Evolutionary conservation across 1,139 yeast species (phyloP), one percentile per base, ranked within the genome.

Genomic region (Diutina siamensis): DNA sequence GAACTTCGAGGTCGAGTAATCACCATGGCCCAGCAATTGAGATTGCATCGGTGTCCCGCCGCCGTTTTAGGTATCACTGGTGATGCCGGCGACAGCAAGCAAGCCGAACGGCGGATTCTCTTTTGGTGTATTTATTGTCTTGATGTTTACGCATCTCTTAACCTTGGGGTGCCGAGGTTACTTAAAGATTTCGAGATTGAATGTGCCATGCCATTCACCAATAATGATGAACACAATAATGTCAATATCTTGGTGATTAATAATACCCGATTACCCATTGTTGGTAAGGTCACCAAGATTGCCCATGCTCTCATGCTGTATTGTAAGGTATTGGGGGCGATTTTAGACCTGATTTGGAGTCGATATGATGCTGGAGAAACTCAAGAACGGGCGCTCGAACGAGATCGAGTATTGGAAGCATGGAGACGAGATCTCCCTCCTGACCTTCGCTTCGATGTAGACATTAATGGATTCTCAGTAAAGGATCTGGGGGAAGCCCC

Each of bases 1-100:
- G 83, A 81, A 48, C 68, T 83, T 42, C 70, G 95, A 50, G 89
- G 92, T 41, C 68, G 82, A 53, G 80, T 83, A 7, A 78, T 83
- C 4, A 80, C 88, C 25, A 83, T 85, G 89, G 83, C 92, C 2
- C 95, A 85, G 56, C 94, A 88, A 53, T 65, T 88, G 47, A 76
- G 96, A 53, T 68, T 88, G 46, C 95, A 87, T 58, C 72, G 95
- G 52, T 83, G 95, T 62, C 95, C 95, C 13, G 83, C 89, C 13
- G 89, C 94, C 0, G 89, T 87, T 4, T 63, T 83, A 46, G 74
- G 73, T 0, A 56, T 67, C 20, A 59, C 62, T 47, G 62, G 65
- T 1, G 68, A 69, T 15, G 80, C 82, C 5, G 74, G 78, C 8
- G 74, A 74, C 46, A 49, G 50, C 27, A 88, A 83, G 66, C 94